Percentiles rank a stretch among this genome's conserved stretches.
These are phyloP conservation scores for Przewalskia tangutica DNA, from an alignment of 257 asterid genomes.

Conservation along the genomic window DNA sequence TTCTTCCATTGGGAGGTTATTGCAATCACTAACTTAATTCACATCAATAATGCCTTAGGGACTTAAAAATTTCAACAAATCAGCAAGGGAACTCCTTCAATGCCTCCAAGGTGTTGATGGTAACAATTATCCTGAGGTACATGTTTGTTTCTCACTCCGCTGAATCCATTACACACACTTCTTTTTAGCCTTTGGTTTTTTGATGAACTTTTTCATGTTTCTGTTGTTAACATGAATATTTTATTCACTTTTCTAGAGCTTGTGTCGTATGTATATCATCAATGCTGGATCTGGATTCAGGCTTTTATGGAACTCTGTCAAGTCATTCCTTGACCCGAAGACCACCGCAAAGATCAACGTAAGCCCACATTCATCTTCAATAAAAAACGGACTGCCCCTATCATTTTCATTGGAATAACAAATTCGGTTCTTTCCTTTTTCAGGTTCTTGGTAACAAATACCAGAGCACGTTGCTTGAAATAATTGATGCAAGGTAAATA, in stretches of 20 bases:
- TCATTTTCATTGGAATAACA: neutral
- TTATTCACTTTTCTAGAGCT: slow-evolving; percentile 34
- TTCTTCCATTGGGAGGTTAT: neutral
- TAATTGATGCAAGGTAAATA: slow-evolving; percentile 72
- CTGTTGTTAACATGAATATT: neutral
- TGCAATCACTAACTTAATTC: neutral
- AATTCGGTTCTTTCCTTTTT: neutral
- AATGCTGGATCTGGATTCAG: slow-evolving; percentile 97
- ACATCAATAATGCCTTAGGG: slow-evolving; percentile 40
- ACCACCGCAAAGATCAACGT: slow-evolving; percentile 93
- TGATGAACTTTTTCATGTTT: neutral
- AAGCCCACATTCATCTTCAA: slow-evolving; percentile 10
- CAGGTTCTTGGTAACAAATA: slow-evolving; percentile 85
- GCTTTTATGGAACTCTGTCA: slow-evolving; percentile 94
- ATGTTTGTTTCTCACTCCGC: neutral
- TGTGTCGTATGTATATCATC: slow-evolving; percentile 89
- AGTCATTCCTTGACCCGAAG: slow-evolving; percentile 94
- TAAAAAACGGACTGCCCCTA: neutral
- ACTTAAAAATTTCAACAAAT: slow-evolving; percentile 67
- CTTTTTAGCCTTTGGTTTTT: neutral
- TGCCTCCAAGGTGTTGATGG: slow-evolving; percentile 86
- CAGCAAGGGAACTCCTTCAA: slow-evolving; percentile 85
- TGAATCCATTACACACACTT: neutral
- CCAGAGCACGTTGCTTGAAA: slow-evolving; percentile 94
- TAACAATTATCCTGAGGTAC: slow-evolving; percentile 92